Evolutionary conservation across 2,329 filamentous ascomycete genomes (phyloP).

Genomic region (Pseudofabraea citricarpa): DNA sequence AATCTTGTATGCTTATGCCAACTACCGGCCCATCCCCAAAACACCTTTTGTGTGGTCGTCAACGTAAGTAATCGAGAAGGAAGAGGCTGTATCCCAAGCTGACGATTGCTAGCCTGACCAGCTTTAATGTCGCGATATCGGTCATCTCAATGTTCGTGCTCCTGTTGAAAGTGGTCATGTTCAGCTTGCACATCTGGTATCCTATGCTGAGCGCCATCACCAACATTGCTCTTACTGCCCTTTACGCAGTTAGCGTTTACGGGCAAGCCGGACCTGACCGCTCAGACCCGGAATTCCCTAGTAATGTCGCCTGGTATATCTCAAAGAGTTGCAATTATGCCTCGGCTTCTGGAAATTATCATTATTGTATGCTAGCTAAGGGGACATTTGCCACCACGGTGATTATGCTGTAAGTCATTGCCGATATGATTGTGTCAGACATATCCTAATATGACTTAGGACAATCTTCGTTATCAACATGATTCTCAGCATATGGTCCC

Average conservation of each 20-base stretch:
- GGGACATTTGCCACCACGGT: constrained; percentile 59
- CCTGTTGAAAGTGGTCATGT: constrained; percentile 63
- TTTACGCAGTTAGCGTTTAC: constrained; percentile 64
- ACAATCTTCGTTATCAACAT: constrained; percentile 56
- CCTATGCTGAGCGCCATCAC: constrained; percentile 58
- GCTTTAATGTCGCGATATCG: constrained; percentile 73
- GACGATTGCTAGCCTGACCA: constrained; percentile 52
- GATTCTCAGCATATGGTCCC: constrained; percentile 50
- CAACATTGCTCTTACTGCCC: constrained; percentile 50
- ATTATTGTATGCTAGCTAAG: constrained; percentile 65
- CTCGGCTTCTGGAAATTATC: constrained; percentile 43
- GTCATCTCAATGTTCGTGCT: constrained; percentile 73
- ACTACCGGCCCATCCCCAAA: constrained; percentile 56
- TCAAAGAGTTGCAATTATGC: constrained; percentile 63
- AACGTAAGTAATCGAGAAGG: no score
- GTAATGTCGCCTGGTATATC: constrained; percentile 69
- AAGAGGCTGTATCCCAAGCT: background rate
- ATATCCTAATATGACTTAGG: constrained; percentile 32
- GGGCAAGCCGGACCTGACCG: constrained; percentile 72
- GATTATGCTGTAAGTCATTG: constrained; percentile 59
- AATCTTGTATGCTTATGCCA: constrained; percentile 69
- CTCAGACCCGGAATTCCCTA: constrained; percentile 57
- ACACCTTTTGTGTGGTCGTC: constrained; percentile 69
- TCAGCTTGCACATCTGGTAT: constrained; percentile 66
- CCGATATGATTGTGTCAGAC: constrained; percentile 2